These are phyloP conservation scores for Colletotrichum tabaci DNA, from an alignment of 2,329 filamentous ascomycete genomes.

Conservation along the genomic window DNA sequence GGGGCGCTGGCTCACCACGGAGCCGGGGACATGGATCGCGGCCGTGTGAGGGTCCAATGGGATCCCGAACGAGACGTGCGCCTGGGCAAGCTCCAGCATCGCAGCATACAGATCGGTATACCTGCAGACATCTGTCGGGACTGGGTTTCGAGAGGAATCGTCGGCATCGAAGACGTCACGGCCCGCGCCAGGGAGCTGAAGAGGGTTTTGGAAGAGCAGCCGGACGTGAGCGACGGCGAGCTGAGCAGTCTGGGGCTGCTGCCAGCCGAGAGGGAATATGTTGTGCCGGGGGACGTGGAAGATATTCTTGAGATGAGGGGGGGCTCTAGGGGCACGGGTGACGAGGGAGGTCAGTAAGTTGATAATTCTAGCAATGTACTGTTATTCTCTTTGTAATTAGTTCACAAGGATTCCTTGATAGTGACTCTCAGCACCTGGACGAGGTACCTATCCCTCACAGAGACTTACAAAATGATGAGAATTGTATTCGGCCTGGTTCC, in stretches of 20 bases:
- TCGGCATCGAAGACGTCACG: conserved; percentile 72
- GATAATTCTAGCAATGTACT: background rate
- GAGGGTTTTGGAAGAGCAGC: conserved; percentile 58
- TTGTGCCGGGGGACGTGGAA: conserved; percentile 56
- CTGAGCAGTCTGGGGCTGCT: conserved; percentile 57
- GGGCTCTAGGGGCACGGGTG: background rate
- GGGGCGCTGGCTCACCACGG: conserved; percentile 49
- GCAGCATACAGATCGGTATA: conserved; percentile 76
- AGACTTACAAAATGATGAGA: no score
- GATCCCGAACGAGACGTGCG: conserved; percentile 69
- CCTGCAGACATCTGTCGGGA: conserved; percentile 58
- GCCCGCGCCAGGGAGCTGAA: conserved; percentile 65
- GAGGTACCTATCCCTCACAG: no score
- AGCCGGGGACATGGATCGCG: conserved; percentile 6
- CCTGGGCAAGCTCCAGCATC: conserved; percentile 61
- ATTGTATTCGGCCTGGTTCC: no score
- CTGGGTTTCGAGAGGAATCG: conserved; percentile 68
- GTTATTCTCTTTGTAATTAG: background rate
- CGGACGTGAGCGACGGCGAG: conserved; percentile 52
- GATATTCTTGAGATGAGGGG: conserved; percentile 51
- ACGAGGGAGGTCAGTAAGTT: background rate
- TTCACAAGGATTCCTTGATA: no score
- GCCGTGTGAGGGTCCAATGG: conserved; percentile 72
- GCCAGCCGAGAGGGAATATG: conserved; percentile 61
- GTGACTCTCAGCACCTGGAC: no score